Conservation (phyloP, 176 grass and related monocot species). For the Eleusine indica region DNA sequence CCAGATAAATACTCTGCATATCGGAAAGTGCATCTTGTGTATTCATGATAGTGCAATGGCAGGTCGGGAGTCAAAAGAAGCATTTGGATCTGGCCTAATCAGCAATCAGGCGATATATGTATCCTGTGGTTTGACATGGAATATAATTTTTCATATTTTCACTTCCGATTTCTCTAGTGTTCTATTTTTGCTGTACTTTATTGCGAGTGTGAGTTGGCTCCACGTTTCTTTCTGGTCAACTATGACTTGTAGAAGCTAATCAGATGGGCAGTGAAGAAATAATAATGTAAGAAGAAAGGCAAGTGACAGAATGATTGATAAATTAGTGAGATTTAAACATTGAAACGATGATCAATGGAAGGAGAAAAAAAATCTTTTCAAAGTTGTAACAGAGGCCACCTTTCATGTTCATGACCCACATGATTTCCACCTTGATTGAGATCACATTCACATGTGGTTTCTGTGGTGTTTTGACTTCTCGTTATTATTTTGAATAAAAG, state of each 20-base stretch:
- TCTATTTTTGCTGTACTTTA: conserved; percentile 9
- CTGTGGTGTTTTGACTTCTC: background rate
- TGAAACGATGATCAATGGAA: no score
- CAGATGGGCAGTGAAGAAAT: no score
- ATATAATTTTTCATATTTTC: background rate
- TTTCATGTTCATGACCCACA: no score
- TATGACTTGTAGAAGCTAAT: background rate
- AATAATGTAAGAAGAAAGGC: background rate
- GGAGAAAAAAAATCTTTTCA: no score
- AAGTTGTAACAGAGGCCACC: no score
- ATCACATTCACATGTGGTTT: background rate
- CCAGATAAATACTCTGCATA: background rate
- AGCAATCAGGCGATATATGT: background rate
- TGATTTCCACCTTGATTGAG: background rate
- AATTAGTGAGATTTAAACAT: background rate
- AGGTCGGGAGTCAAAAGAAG: conserved; percentile 31
- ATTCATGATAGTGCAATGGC: background rate
- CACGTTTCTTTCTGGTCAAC: conserved; percentile 28
- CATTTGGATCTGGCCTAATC: background rate
- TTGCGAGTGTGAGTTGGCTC: conserved; percentile 31
- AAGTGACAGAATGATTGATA: conserved; percentile 11
- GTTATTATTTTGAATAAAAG: background rate
- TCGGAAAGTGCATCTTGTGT: background rate
- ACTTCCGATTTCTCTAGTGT: background rate
- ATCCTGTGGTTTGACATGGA: background rate